These are phyloP conservation scores for Termitomyces sp. DNA, from an alignment of 768 basidiomycete species.

Conservation along the genomic window DNA sequence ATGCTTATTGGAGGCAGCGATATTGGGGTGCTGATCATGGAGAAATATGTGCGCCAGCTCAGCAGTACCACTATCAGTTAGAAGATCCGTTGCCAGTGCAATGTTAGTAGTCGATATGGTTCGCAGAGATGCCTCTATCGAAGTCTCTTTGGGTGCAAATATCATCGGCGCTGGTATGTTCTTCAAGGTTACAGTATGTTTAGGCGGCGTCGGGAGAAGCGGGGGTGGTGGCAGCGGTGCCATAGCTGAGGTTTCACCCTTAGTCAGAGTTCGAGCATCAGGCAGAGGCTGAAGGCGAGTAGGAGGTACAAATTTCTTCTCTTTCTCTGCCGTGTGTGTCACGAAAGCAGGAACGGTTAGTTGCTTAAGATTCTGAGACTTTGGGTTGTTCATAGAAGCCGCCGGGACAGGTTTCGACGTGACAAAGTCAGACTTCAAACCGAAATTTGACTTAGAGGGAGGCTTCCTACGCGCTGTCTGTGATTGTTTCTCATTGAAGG, in stretches of 20 bases:
- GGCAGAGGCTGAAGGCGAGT: constrained; percentile 5
- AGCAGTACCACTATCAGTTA: constrained; percentile 42
- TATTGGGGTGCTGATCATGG: constrained; percentile 38
- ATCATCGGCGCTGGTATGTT: constrained; percentile 23
- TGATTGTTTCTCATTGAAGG: constrained; percentile 7
- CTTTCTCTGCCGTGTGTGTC: background rate
- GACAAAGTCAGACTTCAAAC: background rate
- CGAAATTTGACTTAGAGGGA: constrained; percentile 4
- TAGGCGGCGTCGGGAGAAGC: constrained; percentile 12
- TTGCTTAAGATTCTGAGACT: constrained; percentile 11
- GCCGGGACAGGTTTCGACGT: constrained; percentile 2
- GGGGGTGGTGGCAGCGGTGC: constrained; percentile 6
- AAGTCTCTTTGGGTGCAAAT: constrained; percentile 11
- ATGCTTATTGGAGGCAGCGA: constrained; percentile 18
- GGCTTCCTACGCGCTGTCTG: constrained; percentile 2
- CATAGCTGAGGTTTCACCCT: background rate
- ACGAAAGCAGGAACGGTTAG: constrained; percentile 10
- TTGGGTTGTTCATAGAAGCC: constrained; percentile 2
- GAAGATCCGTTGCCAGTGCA: constrained; percentile 47
- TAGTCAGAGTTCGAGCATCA: constrained; percentile 6
- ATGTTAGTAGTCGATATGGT: constrained; percentile 50
- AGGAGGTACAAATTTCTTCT: background rate
- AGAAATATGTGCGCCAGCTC: constrained; percentile 52
- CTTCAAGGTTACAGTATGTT: constrained; percentile 14
- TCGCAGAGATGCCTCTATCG: constrained; percentile 32